Evolutionary conservation across 352 stramenopile species (phyloP).

Genomic region (Pythium dissimile): DNA sequence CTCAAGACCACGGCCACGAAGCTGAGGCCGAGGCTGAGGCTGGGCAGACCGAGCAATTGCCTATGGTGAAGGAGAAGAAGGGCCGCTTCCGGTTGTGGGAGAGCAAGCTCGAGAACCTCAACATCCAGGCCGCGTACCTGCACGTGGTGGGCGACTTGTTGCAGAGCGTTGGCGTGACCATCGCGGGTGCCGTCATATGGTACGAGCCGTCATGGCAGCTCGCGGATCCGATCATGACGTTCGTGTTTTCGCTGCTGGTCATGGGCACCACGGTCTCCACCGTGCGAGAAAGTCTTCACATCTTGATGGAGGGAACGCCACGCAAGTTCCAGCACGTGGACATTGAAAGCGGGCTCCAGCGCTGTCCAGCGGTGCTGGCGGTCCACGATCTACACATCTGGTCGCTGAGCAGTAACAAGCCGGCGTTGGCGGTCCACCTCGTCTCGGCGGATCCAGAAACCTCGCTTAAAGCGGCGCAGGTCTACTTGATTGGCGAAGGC

Average conservation of each 20-base stretch:
- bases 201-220: constrained; percentile 94
- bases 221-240: constrained; percentile 95
- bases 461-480: constrained; percentile 57
- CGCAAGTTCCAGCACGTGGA: constrained; percentile 77
- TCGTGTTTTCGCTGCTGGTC: constrained; percentile 95
- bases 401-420: constrained; percentile 90
- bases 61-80: neutral
- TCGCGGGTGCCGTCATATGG: constrained; percentile 96
- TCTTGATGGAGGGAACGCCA: constrained; percentile 96
- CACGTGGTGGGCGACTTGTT: constrained; percentile 97
- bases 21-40: neutral
- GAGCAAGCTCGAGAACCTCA: constrained; percentile 85
- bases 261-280: constrained; percentile 92
- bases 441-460: constrained; percentile 59
- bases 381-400: constrained; percentile 99
- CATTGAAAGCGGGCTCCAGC: constrained; percentile 67
- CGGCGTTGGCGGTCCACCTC: constrained; percentile 92
- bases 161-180: constrained; percentile 94
- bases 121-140: constrained; percentile 95
- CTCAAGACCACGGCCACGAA: constrained; percentile 14
- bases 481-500: constrained; percentile 40
- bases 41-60: too few relatives aligned
- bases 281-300: constrained; percentile 85
- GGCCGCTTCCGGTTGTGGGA: neutral
- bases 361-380: constrained; percentile 83